Evolutionary conservation across 2,329 filamentous ascomycete genomes (phyloP), one percentile per base, ranked within the genome.

Genomic region (Claviceps sorghi): DNA sequence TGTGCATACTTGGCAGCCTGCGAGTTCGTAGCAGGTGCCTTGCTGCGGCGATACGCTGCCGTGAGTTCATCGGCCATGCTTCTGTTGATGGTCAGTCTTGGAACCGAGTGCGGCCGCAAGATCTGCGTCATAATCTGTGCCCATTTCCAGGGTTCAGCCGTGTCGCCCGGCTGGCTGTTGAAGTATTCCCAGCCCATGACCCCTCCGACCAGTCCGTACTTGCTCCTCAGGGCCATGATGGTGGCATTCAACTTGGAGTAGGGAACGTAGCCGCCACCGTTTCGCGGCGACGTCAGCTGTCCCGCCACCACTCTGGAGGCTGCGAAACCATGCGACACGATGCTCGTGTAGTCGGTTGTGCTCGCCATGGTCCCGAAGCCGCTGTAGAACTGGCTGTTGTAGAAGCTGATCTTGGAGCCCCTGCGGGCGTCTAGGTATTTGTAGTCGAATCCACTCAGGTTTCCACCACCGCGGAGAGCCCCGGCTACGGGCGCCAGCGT

Each of bases 171-270:
- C 22, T 29, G 17, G 47, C 53, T 78, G 68, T 93, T 91, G 69
- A 88, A 94, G 62, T 90, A 95, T 68, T 95, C 89, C 89, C 89
- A 95, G 3, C 87, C 88, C 80, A 90, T 89, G 2, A 95, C 80
- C 0, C 89, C 89, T 1, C 88, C 89, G 62, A 94, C 89, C 4
- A 70, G 70, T 0, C 79, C 78, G 60, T 86, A 88, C 55, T 66
- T 64, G 3, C 54, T 57, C 17, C 66, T 61, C 13, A 78, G 60
- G 21, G 65, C 62, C 13, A 59, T 56, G 2, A 78, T 59, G 4
- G 72, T 73, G 1, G 58, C 50, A 7, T 68, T 68, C 15, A 75
- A 54, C 54, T 74, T 73, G 42, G 74, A 69, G 21, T 70, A 69
- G 13, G 62, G 60, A 1, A 76, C 69, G 55, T 67, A 72, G 0